Evolutionary conservation across 2,329 filamentous ascomycete genomes (phyloP).

Genomic region (Aspergillus sp.): DNA sequence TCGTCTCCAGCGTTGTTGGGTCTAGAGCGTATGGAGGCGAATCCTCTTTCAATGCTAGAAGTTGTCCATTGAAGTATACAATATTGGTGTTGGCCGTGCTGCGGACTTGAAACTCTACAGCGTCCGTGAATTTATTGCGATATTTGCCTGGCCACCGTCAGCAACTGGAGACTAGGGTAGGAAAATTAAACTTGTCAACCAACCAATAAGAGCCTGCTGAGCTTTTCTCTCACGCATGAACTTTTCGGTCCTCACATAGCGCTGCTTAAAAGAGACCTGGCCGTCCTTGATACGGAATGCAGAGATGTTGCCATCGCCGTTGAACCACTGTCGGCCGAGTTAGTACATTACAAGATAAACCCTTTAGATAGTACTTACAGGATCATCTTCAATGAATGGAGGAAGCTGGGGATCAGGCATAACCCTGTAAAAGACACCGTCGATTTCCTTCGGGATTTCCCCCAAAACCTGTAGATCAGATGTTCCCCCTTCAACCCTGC

Average conservation of each 20-base stretch:
- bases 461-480: constrained; percentile 45
- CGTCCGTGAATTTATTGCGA: constrained; percentile 43
- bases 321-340: constrained; percentile 28
- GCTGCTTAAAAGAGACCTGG: constrained; percentile 33
- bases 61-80: constrained; percentile 56
- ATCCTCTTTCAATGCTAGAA: constrained; percentile 50
- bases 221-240: constrained; percentile 41
- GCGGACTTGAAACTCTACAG: constrained; percentile 32
- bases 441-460: constrained; percentile 45
- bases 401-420: constrained; percentile 50
- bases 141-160: constrained; percentile 32
- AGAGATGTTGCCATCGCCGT: constrained; percentile 45
- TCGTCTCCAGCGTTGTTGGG: constrained; percentile 49
- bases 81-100: constrained; percentile 58
- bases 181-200: not conserved
- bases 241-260: constrained; percentile 44
- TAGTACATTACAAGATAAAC: too few species aligned
- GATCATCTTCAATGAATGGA: constrained; percentile 34
- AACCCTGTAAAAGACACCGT: constrained; percentile 52
- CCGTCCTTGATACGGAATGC: constrained; percentile 39
- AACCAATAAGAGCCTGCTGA: constrained; percentile 28
- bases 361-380: constrained; percentile 6
- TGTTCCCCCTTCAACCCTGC: constrained; percentile 44
- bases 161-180: not conserved
- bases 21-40: constrained; percentile 55